Percentiles rank a stretch among this genome's conserved stretches.
Conservation (phyloP, 1,284 basidiomycete species). For the Malassezia caprae region DNA sequence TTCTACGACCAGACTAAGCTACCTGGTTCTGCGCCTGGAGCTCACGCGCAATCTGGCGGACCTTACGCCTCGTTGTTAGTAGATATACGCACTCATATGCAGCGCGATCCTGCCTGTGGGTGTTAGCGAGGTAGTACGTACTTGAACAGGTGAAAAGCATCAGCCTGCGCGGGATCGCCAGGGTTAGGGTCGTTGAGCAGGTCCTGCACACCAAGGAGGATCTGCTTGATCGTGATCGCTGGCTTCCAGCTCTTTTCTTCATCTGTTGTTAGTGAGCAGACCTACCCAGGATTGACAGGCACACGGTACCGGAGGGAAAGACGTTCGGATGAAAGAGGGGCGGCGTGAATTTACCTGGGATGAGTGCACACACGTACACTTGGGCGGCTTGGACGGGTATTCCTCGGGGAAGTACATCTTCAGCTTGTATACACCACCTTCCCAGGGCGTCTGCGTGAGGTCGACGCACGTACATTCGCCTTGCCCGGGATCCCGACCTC, state of each 20-base stretch:
- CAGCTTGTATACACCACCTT: constrained; percentile 85
- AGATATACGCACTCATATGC: constrained; percentile 33
- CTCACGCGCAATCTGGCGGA: constrained; percentile 17
- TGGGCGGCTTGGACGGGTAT: constrained; percentile 88
- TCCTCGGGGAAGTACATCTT: constrained; percentile 58
- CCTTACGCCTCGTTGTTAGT: constrained; percentile 8
- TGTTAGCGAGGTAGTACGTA: constrained; percentile 50
- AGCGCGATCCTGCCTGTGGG: constrained; percentile 27
- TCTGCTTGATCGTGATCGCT: constrained; percentile 95
- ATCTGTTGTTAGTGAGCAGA: constrained; percentile 51
- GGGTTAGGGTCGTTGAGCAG: constrained; percentile 87
- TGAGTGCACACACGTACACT: constrained; percentile 57
- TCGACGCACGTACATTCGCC: constrained; percentile 35
- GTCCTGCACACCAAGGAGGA: constrained; percentile 88
- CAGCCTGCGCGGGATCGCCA: constrained; percentile 87
- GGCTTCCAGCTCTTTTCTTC: constrained; percentile 99
- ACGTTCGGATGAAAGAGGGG: constrained; percentile 97
- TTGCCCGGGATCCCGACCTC: constrained; percentile 64
- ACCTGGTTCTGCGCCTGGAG: constrained; percentile 16
- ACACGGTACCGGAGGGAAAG: constrained; percentile 96
- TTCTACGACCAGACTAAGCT: constrained; percentile 2
- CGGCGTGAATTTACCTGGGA: constrained; percentile 83
- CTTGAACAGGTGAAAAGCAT: constrained; percentile 97
- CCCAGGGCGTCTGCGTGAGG: constrained; percentile 75
- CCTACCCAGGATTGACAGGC: constrained; percentile 70